Percentiles rank a stretch among this genome's conserved stretches.
These are phyloP conservation scores for Leishmania lainsoni DNA, from an alignment of 208 protist species.

Conservation along the genomic window DNA sequence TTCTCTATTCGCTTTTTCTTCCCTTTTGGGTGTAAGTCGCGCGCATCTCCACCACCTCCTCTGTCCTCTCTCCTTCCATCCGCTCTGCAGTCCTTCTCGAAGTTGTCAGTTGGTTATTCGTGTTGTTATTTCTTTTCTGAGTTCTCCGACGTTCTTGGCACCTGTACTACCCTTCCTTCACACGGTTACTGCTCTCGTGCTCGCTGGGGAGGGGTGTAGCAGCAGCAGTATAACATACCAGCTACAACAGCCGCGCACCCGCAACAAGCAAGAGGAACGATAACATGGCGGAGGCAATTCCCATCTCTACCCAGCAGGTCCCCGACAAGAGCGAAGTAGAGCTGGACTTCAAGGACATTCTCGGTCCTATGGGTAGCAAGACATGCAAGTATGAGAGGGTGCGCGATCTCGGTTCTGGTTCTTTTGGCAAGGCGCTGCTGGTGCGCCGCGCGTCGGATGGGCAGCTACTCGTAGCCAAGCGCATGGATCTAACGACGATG, in stretches of 20 bases:
- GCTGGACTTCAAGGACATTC: constrained; percentile 41
- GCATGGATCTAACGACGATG: constrained; percentile 89
- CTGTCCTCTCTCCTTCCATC: background rate
- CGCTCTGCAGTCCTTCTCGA: background rate
- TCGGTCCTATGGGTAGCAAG: constrained; percentile 39
- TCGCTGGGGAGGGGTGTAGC: background rate
- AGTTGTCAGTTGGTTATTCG: background rate
- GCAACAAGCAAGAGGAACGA: background rate
- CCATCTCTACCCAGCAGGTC: constrained; percentile 39
- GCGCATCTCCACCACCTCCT: background rate
- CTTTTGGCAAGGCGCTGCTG: constrained; percentile 80
- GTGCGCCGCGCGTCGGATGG: constrained; percentile 76
- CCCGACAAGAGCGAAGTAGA: constrained; percentile 10
- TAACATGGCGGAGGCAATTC: constrained; percentile 36
- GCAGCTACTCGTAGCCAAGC: constrained; percentile 84
- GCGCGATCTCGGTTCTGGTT: constrained; percentile 83
- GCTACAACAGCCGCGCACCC: background rate
- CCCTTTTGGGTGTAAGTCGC: background rate
- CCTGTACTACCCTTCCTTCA: background rate
- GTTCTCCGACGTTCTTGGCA: background rate
- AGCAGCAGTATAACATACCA: background rate
- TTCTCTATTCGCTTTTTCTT: background rate
- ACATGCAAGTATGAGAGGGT: constrained; percentile 47
- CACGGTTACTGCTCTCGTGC: background rate
- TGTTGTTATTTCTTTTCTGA: background rate